Percentiles rank a stretch among this genome's conserved stretches.
Evolutionary conservation across 1,284 basidiomycete genomes (phyloP).

Genomic region (Leccinum fuscescens): DNA sequence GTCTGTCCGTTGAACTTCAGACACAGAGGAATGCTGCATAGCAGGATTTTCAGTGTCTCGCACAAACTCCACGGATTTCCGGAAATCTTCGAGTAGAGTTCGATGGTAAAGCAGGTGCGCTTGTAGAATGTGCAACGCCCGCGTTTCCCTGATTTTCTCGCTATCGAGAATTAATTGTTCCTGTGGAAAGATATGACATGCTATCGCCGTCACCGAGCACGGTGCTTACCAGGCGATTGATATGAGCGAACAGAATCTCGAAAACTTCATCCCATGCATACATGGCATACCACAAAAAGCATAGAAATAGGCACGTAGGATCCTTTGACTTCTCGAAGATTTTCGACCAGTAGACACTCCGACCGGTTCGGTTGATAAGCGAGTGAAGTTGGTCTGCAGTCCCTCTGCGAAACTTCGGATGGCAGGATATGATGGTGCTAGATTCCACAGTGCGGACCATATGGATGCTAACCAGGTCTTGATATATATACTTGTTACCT

Average conservation of each 20-base stretch:
- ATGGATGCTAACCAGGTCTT: constrained; percentile 50
- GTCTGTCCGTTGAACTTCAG: constrained; percentile 11
- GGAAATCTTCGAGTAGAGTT: constrained; percentile 50
- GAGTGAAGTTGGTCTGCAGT: constrained; percentile 40
- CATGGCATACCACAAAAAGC: constrained; percentile 53
- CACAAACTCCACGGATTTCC: constrained; percentile 48
- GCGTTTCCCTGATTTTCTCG: constrained; percentile 42
- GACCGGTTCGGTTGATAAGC: constrained; percentile 43
- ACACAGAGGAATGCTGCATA: constrained; percentile 28
- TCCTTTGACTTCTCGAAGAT: constrained; percentile 45
- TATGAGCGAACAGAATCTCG: constrained; percentile 45
- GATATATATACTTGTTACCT: constrained; percentile 37
- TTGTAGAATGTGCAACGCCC: constrained; percentile 50
- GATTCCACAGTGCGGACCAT: constrained; percentile 40
- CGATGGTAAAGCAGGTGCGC: constrained; percentile 55
- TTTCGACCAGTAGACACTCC: constrained; percentile 54
- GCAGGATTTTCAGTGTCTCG: constrained; percentile 44
- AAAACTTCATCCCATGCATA: constrained; percentile 59
- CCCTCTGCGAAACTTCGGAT: constrained; percentile 34
- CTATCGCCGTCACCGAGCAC: neutral
- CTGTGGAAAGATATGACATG: constrained; percentile 25
- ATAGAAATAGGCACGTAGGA: constrained; percentile 50
- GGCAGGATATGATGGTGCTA: constrained; percentile 51
- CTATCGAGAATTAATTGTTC: constrained; percentile 42
- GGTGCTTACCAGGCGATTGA: constrained; percentile 40